Conservation (phyloP, 306 rosid species). For the Hylodesmum podocarpum region DNA sequence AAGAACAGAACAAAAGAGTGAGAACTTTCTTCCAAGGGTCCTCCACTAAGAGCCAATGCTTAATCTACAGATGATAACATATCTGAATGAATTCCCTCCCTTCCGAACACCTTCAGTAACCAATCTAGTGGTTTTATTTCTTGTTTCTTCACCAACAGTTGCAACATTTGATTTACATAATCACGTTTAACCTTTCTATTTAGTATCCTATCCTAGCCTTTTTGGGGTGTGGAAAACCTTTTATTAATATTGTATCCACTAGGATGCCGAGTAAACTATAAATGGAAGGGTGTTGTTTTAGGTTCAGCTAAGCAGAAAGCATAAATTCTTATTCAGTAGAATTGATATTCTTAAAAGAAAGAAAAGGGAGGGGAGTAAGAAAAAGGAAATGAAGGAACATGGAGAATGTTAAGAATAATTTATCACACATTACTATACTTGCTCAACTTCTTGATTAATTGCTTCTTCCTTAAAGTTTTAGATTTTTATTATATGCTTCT, state of each 20-base stretch:
- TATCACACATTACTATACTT: neutral
- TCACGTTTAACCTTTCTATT: too few species aligned
- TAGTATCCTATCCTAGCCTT: too few species aligned
- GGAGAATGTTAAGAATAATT: neutral
- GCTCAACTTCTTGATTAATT: neutral
- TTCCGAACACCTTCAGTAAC: neutral
- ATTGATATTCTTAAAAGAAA: too few species aligned
- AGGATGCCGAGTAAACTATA: neutral
- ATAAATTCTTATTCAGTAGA: neutral
- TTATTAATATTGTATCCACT: neutral
- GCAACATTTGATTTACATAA: neutral
- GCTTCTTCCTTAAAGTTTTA: neutral
- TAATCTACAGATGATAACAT: neutral
- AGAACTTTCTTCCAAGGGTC: neutral
- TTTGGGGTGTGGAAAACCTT: neutral
- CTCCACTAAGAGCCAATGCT: neutral
- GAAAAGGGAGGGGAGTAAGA: too few species aligned
- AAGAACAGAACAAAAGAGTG: neutral
- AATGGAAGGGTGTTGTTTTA: neutral
- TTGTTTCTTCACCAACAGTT: neutral
- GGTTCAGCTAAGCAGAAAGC: neutral
- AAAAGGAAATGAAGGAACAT: neutral
- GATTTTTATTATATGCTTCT: neutral
- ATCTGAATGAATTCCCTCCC: neutral
- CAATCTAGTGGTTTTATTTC: neutral